Conservation (phyloP, 768 basidiomycete genomes). For the Agaricus blazei region DNA sequence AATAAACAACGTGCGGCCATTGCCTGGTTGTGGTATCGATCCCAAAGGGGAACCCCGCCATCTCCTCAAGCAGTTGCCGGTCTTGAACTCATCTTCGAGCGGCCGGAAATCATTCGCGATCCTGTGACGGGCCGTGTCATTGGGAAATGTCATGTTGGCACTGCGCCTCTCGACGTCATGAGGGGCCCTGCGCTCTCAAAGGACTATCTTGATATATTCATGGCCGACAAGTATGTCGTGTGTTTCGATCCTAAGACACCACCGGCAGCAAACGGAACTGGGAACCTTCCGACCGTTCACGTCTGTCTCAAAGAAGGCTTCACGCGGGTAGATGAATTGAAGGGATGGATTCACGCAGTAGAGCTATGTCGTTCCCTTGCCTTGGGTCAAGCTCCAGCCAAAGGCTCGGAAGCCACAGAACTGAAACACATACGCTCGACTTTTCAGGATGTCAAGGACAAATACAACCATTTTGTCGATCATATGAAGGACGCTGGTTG, state of each 20-base stretch:
- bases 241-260: constrained; percentile 36
- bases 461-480: neutral
- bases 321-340: constrained; percentile 41
- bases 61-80: constrained; percentile 7
- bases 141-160: constrained; percentile 49
- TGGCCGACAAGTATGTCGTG: constrained; percentile 46
- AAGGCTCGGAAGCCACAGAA: neutral
- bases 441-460: neutral
- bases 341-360: constrained; percentile 47
- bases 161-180: constrained; percentile 33
- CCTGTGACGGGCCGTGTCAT: constrained; percentile 24
- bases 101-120: constrained; percentile 34
- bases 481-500: neutral
- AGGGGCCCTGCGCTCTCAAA: constrained; percentile 18
- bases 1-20: constrained; percentile 56
- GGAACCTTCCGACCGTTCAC: constrained; percentile 25
- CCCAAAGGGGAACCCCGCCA: neutral
- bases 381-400: neutral
- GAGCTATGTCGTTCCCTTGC: constrained; percentile 4
- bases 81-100: constrained; percentile 22
- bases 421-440: neutral
- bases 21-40: constrained; percentile 40
- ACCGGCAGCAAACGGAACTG: neutral
- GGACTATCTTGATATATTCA: constrained; percentile 29
- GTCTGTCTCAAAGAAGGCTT: constrained; percentile 51